phyloP scores from a whole-genome alignment of 805 yeast genomes.

The Priceomyces haplophilus region DNA sequence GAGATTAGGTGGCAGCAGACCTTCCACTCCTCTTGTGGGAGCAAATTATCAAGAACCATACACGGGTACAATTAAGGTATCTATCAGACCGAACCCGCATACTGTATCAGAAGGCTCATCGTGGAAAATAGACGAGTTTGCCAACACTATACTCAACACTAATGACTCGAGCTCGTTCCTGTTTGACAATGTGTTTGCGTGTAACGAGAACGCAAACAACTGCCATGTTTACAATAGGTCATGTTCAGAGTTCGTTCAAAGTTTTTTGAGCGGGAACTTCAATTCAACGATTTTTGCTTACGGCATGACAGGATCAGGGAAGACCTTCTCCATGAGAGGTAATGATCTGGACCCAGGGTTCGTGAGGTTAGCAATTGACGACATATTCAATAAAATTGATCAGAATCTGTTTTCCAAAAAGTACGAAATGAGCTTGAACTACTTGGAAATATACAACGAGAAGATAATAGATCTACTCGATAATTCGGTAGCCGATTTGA shows the following conservation, averaged over 20 bases:
- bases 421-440: conserved; percentile 58
- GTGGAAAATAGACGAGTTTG: conserved; percentile 45
- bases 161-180: conserved; percentile 60
- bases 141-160: conserved; percentile 41
- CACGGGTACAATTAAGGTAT: conserved; percentile 71
- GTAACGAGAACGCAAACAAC: conserved; percentile 45
- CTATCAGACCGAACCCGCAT: conserved; percentile 73
- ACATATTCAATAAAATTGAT: conserved; percentile 51
- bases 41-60: conserved; percentile 39
- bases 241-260: conserved; percentile 52
- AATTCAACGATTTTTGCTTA: conserved; percentile 91
- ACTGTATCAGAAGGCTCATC: conserved; percentile 28
- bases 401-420: conserved; percentile 23
- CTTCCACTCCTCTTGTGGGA: conserved; percentile 34
- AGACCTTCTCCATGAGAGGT: conserved; percentile 86
- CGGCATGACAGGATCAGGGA: conserved; percentile 94
- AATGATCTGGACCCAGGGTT: conserved; percentile 60
- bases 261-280: conserved; percentile 64
- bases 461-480: conserved; percentile 72
- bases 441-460: conserved; percentile 86
- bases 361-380: conserved; percentile 62
- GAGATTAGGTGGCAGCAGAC: conserved; percentile 23
- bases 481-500: conserved; percentile 51
- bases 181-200: conserved; percentile 78
- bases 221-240: conserved; percentile 54